These are phyloP conservation scores for Aaosphaeria pasadenensis DNA, from an alignment of 2,329 filamentous ascomycete genomes.

Conservation along the genomic window DNA sequence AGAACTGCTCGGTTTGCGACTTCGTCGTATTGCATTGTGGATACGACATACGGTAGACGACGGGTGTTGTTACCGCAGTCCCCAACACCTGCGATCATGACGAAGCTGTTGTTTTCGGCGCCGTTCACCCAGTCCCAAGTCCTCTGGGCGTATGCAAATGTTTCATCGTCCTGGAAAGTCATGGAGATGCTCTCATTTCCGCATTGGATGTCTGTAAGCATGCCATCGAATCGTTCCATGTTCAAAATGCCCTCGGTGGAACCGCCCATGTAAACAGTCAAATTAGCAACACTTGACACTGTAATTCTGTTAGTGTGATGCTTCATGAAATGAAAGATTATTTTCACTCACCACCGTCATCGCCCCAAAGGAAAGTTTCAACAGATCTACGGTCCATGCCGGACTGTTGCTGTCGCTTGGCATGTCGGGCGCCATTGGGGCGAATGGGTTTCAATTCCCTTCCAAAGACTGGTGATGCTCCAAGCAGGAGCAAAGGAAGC, in stretches of 20 bases:
- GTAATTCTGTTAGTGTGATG: too few relatives aligned
- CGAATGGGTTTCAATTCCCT: constrained; percentile 13
- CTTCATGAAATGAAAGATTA: neutral
- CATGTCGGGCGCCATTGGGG: constrained; percentile 3
- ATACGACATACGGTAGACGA: constrained; percentile 11
- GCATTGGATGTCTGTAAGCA: constrained; percentile 13
- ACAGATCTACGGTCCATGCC: constrained; percentile 8
- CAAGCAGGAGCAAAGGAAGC: constrained; percentile 8
- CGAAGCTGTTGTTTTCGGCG: constrained; percentile 17
- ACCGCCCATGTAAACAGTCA: constrained; percentile 15
- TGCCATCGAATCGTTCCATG: constrained; percentile 18
- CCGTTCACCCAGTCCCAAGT: constrained; percentile 19
- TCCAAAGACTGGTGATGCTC: constrained; percentile 2
- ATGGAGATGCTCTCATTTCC: constrained; percentile 9
- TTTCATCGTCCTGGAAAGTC: constrained; percentile 13
- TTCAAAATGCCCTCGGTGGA: constrained; percentile 15
- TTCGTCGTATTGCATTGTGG: constrained; percentile 13
- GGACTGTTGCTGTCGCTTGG: constrained; percentile 5
- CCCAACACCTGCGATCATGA: constrained; percentile 15
- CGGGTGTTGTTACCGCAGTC: constrained; percentile 15
- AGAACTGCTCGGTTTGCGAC: constrained; percentile 12
- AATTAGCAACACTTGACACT: constrained; percentile 6
- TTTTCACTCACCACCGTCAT: constrained; percentile 5
- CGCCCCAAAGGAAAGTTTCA: constrained; percentile 18
- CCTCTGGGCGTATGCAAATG: constrained; percentile 10